These are phyloP conservation scores for Populus pruinosa DNA, from an alignment of 345 rosid species.

Conservation along the genomic window DNA sequence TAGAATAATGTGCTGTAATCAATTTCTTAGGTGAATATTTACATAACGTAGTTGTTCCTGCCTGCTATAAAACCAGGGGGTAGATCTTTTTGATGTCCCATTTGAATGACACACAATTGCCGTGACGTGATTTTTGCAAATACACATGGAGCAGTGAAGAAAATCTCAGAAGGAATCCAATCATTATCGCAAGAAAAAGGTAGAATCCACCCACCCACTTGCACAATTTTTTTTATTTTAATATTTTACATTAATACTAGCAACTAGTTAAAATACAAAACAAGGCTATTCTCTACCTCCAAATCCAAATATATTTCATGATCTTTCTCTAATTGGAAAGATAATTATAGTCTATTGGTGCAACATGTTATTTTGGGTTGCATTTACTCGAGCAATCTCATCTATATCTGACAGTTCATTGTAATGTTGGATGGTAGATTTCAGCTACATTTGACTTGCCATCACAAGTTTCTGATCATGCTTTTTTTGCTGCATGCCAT, in stretches of 20 bases:
- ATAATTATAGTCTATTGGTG: no score
- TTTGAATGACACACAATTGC: background rate
- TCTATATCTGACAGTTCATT: constrained; percentile 12
- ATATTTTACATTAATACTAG: background rate
- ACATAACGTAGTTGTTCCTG: no score
- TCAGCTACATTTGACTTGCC: no score
- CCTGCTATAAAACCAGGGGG: no score
- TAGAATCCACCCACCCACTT: no score
- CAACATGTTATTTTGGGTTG: constrained; percentile 12
- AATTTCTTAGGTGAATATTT: no score
- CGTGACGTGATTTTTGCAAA: background rate
- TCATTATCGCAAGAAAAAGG: background rate
- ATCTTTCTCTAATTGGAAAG: no score
- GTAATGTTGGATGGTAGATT: background rate
- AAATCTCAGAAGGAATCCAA: background rate
- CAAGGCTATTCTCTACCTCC: background rate
- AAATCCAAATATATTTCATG: background rate
- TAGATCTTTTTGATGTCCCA: no score
- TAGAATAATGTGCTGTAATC: no score
- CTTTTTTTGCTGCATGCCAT: no score
- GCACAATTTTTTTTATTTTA: background rate
- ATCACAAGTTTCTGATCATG: no score
- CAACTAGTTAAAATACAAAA: background rate
- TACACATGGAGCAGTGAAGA: background rate
- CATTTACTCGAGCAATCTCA: constrained; percentile 23